Evolutionary conservation across 2,329 filamentous ascomycete genomes (phyloP), one percentile per base, ranked within the genome.

Genomic region (Aspergillus fijiensis): DNA sequence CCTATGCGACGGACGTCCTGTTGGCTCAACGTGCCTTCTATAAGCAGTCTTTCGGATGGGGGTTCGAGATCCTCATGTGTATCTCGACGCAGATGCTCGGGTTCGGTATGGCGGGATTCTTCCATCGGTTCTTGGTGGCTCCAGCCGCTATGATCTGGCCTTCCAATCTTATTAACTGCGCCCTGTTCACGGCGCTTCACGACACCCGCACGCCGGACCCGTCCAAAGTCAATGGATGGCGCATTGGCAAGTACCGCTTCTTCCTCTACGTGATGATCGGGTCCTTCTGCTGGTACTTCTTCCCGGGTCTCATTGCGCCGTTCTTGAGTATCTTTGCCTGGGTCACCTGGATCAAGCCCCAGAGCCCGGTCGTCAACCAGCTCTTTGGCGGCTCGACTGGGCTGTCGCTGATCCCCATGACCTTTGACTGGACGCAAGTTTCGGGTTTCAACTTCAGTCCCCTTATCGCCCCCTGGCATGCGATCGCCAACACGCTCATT

Each of bases 401-500:
- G 0, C 64, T 92, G 3, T 89, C 86, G 0, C 69, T 92, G 29
- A 76, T 91, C 6, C 89, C 89, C 1, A 85, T 92, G 33, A 91
- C 88, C 0, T 90, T 92, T 69, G 89, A 92, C 77, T 91, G 89
- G 88, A 88, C 87, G 5, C 87, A 90, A 66, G 82, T 91, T 55
- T 82, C 87, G 3, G 89, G 87, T 51, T 91, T 85, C 62, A 80
- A 89, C 55, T 84, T 85, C 31, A 89, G 86, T 10, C 89, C 88
- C 21, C 75, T 91, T 42, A 87, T 90, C 53, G 84, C 87, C 2
- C 89, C 89, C 5, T 91, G 87, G 86, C 85, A 88, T 70, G 89
- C 88, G 9, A 91, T 91, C 64, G 87, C 86, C 59, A 92, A 92
- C 69, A 90, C 87, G 0, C 72, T 89, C 47, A 84, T 90, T 35